Base-by-base conservation (phyloP, 139 green algal genomes). In the Auxenochlorella protothecoides region DNA sequence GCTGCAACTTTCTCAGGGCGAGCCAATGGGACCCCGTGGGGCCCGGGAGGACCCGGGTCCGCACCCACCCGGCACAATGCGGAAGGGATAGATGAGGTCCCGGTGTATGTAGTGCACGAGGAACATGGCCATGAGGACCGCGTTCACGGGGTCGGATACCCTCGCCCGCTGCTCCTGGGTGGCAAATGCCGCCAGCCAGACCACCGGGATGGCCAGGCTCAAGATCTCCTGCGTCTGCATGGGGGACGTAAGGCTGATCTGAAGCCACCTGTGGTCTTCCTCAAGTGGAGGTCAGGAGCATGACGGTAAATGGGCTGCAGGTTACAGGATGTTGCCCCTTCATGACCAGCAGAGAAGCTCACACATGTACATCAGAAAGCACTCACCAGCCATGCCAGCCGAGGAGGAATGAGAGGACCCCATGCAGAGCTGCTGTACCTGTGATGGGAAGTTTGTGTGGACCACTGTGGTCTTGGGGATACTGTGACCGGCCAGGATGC, bases 71-170 rank as follows among this genome's bases (percentile, higher is more conserved):
- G 57, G 57, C 57, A 9, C 9, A 9, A 62, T 62, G 8, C 68
- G 54, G 11, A 84, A 56, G 0, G 89, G 89, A 75, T 85, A 94
- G 3, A 89, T 68, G 9, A 92, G 56, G 55, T 83, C 76, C 44
- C 80, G 68, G 55, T 80, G 55, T 53, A 83, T 61, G 68, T 85
- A 85, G 65, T 85, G 80, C 3, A 76, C 13, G 5, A 85, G 62
- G 56, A 85, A 85, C 7, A 72, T 60, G 14, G 53, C 13, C 72
- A 83, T 68, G 5, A 77, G 64, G 6, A 72, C 55, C 4, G 67
- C 64, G 68, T 83, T 83, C 6, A 61, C 59, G 3, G 78, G 78
- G n/a, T 52, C n/a, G 16, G 6, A 5, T 12, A 77, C 27, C 5
- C 73, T 63, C 53, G 44, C 14, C 52, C 62, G n/a, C 57, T 79